Evolutionary conservation across 176 grass and related monocot genomes (phyloP), one percentile per base, ranked within the genome.

Genomic region (Lolium rigidum): DNA sequence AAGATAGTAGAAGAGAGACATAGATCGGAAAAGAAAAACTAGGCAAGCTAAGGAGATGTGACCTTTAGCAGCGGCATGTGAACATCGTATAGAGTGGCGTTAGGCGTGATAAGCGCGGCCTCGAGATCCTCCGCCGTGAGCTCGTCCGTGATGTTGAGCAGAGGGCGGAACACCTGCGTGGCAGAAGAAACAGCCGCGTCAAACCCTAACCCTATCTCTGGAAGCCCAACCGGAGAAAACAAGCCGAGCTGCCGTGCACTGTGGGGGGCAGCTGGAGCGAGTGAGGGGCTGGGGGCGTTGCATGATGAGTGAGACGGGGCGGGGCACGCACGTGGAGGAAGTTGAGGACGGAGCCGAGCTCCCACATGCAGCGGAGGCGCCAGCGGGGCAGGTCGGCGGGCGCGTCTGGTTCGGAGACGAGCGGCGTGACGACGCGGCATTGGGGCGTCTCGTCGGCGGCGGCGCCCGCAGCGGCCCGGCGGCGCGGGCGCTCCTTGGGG

Each of bases 1-100:
- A 35, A 35, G 31, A 35, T 3, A 3, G 31, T 2, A 56, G 17
- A 64, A 69, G 48, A 22, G 14, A 20, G 10, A 10, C 13, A 18
- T 3, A 3, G 50, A 39, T 59, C 67, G 7, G 54, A 62, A 2
- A 56, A 80, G 26, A 68, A 80, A 58, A 75, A 66, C 9, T 58
- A 16, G 66, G 61, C 47, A 80, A 80, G 11, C 50, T 26, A 43
- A 43, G 41, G 41, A 37, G 50, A 50, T 81, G 81, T 66, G 62
- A 97, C 97, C 92, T 97, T 99, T 57, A 99, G 92, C 63, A 99
- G 67, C 12, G 97, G 97, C 97, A 99, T 99, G 62, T 99, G 97
- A 72, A 99, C 80, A 87, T 97, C 94, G 11, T 94, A 90, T 12
- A 99, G 83, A 17, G 72, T 94, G 56, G 55, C 80, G 73, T 97